phyloP scores from a whole-genome alignment of 768 basidiomycete genomes.

The Hebeloma cylindrosporum region DNA sequence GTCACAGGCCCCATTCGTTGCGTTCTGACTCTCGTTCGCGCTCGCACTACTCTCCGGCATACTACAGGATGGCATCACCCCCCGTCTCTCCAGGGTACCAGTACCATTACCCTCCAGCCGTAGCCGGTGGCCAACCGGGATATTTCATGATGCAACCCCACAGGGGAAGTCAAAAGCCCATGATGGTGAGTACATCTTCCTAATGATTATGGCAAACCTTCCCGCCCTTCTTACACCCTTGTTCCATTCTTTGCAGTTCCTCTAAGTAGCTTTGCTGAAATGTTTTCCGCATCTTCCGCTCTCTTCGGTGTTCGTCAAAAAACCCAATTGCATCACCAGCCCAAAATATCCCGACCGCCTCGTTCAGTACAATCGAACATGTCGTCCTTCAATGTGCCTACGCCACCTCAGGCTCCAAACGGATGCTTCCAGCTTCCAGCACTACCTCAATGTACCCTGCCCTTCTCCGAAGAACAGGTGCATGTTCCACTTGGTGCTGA shows the following conservation, averaged over 20 bases:
- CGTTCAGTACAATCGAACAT: conserved; percentile 15
- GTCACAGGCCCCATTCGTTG: conserved; percentile 13
- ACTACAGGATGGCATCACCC: conserved; percentile 21
- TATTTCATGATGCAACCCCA: conserved; percentile 26
- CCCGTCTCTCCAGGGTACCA: conserved; percentile 26
- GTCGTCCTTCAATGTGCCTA: conserved; percentile 7
- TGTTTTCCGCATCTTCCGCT: conserved; percentile 10
- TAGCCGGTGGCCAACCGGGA: conserved; percentile 17
- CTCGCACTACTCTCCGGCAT: conserved; percentile 20
- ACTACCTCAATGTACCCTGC: too few relatives aligned
- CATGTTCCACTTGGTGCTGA: too few relatives aligned
- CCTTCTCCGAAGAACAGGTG: too few relatives aligned
- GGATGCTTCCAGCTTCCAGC: conserved; percentile 13
- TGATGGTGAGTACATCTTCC: conserved; percentile 24
- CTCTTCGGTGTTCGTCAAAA: neutral
- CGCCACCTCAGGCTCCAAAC: neutral
- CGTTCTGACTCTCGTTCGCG: conserved; percentile 17
- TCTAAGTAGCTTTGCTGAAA: conserved; percentile 12
- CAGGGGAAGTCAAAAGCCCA: conserved; percentile 16
- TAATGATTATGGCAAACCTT: conserved; percentile 1
- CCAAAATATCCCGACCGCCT: conserved; percentile 10
- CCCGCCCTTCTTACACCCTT: conserved; percentile 7
- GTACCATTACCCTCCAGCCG: conserved; percentile 18
- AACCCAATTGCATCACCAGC: neutral
- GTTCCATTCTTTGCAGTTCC: conserved; percentile 8